phyloP scores from a whole-genome alignment of 2,329 filamentous ascomycete species.

The Aureobasidium sp. region DNA sequence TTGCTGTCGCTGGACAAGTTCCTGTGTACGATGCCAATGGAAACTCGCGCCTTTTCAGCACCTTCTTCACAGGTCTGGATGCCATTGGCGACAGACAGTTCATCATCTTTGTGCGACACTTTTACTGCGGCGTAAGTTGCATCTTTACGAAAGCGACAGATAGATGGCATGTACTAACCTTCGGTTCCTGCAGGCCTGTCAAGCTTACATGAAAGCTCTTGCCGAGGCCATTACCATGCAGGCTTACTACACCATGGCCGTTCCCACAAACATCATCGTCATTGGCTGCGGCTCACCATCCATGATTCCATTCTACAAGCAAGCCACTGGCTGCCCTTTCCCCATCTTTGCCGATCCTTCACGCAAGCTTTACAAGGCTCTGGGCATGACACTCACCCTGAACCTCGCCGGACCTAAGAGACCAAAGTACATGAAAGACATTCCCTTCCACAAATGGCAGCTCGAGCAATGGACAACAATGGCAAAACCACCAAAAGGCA shows the following conservation, averaged over 20 bases:
- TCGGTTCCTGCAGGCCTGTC: conserved; percentile 26
- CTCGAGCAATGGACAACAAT: conserved; percentile 25
- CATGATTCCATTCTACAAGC: conserved; percentile 32
- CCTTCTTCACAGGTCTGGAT: conserved; percentile 49
- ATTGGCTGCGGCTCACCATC: conserved; percentile 33
- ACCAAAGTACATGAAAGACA: conserved; percentile 34
- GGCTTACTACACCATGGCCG: conserved; percentile 31
- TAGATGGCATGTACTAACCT: not conserved
- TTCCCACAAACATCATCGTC: conserved; percentile 32
- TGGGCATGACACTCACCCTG: conserved; percentile 30
- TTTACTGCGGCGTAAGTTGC: conserved; percentile 33
- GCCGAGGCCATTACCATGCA: conserved; percentile 28
- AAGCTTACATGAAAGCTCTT: conserved; percentile 32
- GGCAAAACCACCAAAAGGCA: conserved; percentile 14
- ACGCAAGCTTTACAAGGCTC: conserved; percentile 29
- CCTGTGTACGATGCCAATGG: conserved; percentile 55
- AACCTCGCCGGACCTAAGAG: conserved; percentile 25
- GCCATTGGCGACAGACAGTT: conserved; percentile 32
- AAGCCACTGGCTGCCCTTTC: conserved; percentile 30
- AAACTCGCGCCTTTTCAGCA: conserved; percentile 55
- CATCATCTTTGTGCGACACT: conserved; percentile 36
- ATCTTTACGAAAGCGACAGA: not conserved
- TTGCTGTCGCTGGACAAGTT: conserved; percentile 29
- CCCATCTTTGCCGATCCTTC: conserved; percentile 34
- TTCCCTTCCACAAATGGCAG: conserved; percentile 26